phyloP scores from a whole-genome alignment of 306 rosid genomes.

The Sechiopsis laciniata region DNA sequence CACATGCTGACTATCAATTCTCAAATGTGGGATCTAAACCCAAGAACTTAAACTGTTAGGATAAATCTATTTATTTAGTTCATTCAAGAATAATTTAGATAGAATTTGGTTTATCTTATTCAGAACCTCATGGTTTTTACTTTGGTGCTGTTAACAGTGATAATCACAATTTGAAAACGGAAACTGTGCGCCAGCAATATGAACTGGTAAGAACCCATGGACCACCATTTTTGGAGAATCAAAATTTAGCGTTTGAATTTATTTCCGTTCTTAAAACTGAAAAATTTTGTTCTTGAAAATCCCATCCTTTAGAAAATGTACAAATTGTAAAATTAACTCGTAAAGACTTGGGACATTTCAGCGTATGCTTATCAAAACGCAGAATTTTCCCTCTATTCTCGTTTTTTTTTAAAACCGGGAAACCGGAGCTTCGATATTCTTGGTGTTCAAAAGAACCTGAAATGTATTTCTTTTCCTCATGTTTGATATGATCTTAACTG shows the following conservation, averaged over 20 bases:
- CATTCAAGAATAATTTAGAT: background rate
- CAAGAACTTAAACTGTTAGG: background rate
- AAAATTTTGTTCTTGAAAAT: background rate
- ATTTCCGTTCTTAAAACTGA: background rate
- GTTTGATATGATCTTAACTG: no score
- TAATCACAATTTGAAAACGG: constrained; percentile 63
- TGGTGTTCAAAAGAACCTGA: background rate
- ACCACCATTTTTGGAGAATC: background rate
- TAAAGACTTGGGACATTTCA: constrained; percentile 4
- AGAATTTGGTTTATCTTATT: background rate
- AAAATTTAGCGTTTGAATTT: background rate
- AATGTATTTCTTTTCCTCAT: no score
- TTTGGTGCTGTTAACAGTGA: constrained; percentile 54
- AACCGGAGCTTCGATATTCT: no score
- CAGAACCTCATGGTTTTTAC: constrained; percentile 11
- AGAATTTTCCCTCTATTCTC: background rate
- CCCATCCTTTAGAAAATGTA: no score
- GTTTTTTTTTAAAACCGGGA: background rate
- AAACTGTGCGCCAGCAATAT: constrained; percentile 76
- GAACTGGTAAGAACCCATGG: constrained; percentile 51
- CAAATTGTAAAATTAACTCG: no score
- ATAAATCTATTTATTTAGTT: background rate
- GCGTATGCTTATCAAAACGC: background rate
- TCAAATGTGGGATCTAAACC: background rate
- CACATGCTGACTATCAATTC: background rate